Evolutionary conservation across 225 moss, liverwort and hornwort genomes (phyloP), one percentile per base, ranked within the genome.

Genomic region (Sphagnum contortum): DNA sequence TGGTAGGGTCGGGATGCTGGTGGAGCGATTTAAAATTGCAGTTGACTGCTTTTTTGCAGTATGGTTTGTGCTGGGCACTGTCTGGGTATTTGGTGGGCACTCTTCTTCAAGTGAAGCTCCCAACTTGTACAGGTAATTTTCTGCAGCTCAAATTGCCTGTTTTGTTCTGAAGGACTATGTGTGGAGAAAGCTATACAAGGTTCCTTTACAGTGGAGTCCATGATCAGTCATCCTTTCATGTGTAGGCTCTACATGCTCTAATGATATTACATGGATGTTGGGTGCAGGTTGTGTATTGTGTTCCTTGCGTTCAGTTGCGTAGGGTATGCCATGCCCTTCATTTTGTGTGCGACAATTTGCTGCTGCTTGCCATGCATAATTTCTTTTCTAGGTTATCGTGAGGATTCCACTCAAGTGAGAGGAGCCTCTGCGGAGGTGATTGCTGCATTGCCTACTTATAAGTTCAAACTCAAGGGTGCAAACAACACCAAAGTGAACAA

Each of bases 311-410:
- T 84, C 70, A 80, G 80, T 51, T 84, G 83, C 66, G 80, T 84
- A 56, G 80, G 77, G 59, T 80, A 84, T 50, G 80, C 83, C 2
- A 80, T 80, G 83, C 80, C 83, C n/a, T 84, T 84, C 57, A 80
- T 84, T 68, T 61, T 84, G 70, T 84, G 80, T 57, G 80, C 83
- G 29, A 80, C 83, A 3, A 84, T 80, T 54, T 81, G 84, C 64
- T 84, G 84, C 71, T 84, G 84, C 70, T 64, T 84, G 73, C 84
- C 84, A 49, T 84, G 81, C 71, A 81, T 84, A 71, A 81, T 84
- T 64, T 81, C 78, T 45, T 66, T 78, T 64, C 69, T 84, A 63
- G 80, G 80, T 57, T 81, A 81, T 63, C 81, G 75, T 14, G 81
- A 78, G 71, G 78, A 81, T 51, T 69, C 69, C 45, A 84, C 65